These are phyloP conservation scores for Fagopyrum tataricum DNA, from an alignment of 148 eudicot species.

Conservation along the genomic window DNA sequence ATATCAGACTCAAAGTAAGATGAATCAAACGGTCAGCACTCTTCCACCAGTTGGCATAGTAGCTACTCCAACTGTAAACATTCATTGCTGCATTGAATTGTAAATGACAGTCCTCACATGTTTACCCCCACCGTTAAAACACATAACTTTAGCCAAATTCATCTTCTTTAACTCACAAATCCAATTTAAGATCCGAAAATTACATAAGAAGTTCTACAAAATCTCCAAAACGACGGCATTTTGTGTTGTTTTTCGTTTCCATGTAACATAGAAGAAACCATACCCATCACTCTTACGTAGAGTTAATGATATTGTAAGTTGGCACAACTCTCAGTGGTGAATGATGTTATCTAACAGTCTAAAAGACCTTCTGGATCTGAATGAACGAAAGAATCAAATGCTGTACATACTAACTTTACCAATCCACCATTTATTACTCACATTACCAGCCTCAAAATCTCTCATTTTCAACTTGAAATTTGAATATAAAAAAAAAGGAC, in stretches of 20 bases:
- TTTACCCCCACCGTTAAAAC: no score
- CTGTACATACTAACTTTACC: neutral
- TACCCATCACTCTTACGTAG: no score
- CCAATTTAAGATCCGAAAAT: no score
- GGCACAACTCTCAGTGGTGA: neutral
- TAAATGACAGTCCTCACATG: neutral
- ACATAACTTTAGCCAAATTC: no score
- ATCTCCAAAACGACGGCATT: no score
- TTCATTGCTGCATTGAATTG: conserved; percentile 4
- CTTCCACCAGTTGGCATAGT: neutral
- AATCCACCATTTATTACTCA: conserved; percentile 7
- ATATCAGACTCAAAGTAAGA: neutral
- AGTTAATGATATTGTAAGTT: neutral
- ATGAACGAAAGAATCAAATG: neutral
- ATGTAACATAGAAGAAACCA: no score
- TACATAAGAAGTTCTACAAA: no score
- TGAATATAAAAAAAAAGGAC: no score
- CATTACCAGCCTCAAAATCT: neutral
- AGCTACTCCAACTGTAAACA: conserved; percentile 8
- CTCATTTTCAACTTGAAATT: neutral
- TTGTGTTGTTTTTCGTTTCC: no score
- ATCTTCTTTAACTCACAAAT: no score
- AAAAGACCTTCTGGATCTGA: neutral
- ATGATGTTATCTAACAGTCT: neutral
- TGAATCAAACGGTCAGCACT: neutral